These are phyloP conservation scores for Cardiosporidium cionae DNA, from an alignment of 169 alveolate genomes.

Conservation along the genomic window DNA sequence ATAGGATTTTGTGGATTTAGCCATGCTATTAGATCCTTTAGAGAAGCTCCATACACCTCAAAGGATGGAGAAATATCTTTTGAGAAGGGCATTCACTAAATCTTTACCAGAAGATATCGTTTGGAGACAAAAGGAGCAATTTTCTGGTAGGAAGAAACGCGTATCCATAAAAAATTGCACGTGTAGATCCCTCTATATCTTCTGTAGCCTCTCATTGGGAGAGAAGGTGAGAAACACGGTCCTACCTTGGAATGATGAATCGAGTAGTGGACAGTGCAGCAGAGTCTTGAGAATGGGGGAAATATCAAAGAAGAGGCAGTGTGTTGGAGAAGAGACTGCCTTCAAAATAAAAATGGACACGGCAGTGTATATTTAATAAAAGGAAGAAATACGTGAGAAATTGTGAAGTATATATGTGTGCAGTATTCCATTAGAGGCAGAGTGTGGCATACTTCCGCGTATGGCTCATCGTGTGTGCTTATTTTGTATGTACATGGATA, in stretches of 20 bases:
- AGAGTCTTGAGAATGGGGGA: background rate
- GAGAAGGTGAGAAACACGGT: background rate
- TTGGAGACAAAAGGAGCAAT: slow-evolving; percentile 76
- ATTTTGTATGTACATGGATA: background rate
- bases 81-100: slow-evolving; percentile 58
- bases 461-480: background rate
- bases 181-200: background rate
- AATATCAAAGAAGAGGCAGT: background rate
- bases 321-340: background rate
- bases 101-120: slow-evolving; percentile 68
- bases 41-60: slow-evolving; percentile 32
- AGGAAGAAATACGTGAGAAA: background rate
- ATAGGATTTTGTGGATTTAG: slow-evolving; percentile 48
- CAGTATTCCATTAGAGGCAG: background rate
- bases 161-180: background rate
- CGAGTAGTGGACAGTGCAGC: background rate
- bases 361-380: background rate
- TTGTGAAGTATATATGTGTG: background rate
- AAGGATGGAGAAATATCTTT: slow-evolving; percentile 56
- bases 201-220: background rate
- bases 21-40: slow-evolving; percentile 46
- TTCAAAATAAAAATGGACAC: background rate
- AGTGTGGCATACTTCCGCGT: background rate
- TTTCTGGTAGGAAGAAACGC: slow-evolving; percentile 15
- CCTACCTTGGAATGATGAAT: background rate